Evolutionary conservation across 768 basidiomycete genomes (phyloP), one percentile per base, ranked within the genome.

Genomic region (Trametes sanguinea): DNA sequence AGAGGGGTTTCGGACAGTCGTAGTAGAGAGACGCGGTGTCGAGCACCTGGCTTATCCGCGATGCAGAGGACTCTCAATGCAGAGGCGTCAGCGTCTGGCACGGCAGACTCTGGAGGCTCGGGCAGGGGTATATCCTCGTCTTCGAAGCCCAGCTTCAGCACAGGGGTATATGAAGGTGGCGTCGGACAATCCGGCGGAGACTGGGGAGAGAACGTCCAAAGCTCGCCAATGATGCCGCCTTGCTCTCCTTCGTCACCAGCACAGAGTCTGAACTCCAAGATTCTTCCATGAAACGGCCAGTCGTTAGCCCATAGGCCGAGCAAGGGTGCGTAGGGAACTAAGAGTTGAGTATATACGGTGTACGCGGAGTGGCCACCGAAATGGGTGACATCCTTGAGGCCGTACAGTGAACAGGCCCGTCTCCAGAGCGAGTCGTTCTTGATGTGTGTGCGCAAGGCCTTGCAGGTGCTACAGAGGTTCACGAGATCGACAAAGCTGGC

Each of bases 241-340:
- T 56, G 61, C 22, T 64, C 62, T 14, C 43, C 5, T 17, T 57
- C 54, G 40, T 57, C 54, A n/a, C 56, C 64, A 2, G 47, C 16
- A 16, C 52, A 27, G 46, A 68, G 44, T 6, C 53, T 61, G 40
- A 68, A 68, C 47, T 68, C 60, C n/a, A 68, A n/a, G 30, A 68
- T 60, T n/a, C 62, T 66, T 14, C 67, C 65, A 17, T 57, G 51
- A 54, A 64, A 68, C 0, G 67, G 67, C 17, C 61, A 51, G 50
- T 68, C 67, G 55, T 55, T 68, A 2, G 67, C 67, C 67, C 67
- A 68, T 11, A 66, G 51, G 11, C 67, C 67, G 17, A 66, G 33
- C 33, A 68, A 37, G 7, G 60, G 46, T 30, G 48, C 67, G 46
- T 68, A 68, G 13, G 60, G 53, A 44, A 64, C 57, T n/a, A 68